Conservation (phyloP, 169 alveolate species). For the Plasmodium chabaudi region DNA sequence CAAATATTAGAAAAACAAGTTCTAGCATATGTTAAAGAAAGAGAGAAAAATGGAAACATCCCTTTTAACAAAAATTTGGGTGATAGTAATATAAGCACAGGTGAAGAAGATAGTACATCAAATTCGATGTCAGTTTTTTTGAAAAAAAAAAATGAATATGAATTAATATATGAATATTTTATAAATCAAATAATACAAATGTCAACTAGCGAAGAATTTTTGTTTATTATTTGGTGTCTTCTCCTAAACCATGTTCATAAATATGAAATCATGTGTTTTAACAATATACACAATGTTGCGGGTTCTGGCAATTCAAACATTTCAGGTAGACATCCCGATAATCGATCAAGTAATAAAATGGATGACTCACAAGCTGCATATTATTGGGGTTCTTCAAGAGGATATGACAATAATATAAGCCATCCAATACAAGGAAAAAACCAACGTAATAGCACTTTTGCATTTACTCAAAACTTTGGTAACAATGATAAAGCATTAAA, state of each 20-base stretch:
- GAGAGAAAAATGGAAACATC: no score
- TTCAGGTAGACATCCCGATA: no score
- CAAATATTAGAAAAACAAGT: no score
- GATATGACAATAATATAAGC: no score
- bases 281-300: slow-evolving; percentile 7
- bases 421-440: no score
- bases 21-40: no score
- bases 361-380: no score
- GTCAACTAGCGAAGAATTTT: slow-evolving; percentile 45
- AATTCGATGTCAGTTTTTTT: background rate
- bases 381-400: no score
- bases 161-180: slow-evolving; percentile 34
- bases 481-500: no score
- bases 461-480: no score
- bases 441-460: no score
- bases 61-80: background rate
- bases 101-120: background rate
- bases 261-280: slow-evolving; percentile 50
- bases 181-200: slow-evolving; percentile 36
- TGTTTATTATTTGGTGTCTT: slow-evolving; percentile 56
- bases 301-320: background rate
- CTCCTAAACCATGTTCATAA: slow-evolving; percentile 45
- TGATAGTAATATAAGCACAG: background rate
- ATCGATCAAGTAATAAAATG: no score
- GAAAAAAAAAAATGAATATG: slow-evolving; percentile 28